Percentiles rank a stretch among this genome's conserved stretches.
Evolutionary conservation across 139 green algal genomes (phyloP).

Genomic region (Picochlorum sp.): DNA sequence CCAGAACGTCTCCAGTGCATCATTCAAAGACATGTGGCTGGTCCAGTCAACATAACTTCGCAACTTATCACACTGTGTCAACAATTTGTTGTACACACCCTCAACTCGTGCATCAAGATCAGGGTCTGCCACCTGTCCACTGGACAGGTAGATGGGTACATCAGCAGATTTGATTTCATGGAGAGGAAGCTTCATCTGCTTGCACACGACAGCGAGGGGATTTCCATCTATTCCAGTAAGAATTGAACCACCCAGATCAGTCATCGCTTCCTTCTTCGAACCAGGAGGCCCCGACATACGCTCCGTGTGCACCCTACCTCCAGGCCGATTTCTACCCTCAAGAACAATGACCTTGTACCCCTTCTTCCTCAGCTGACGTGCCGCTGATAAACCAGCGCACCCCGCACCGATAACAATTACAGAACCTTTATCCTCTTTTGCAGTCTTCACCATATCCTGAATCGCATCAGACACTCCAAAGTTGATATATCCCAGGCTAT

Average conservation of each 20-base stretch:
- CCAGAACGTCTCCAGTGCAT: slow-evolving; percentile 10
- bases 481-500: slow-evolving; percentile 78
- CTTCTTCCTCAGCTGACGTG: slow-evolving; percentile 67
- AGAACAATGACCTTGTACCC: slow-evolving; percentile 79
- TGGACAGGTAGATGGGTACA: slow-evolving; percentile 53
- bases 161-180: slow-evolving; percentile 57
- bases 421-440: slow-evolving; percentile 15
- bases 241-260: slow-evolving; percentile 85
- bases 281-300: slow-evolving; percentile 39
- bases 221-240: slow-evolving; percentile 93
- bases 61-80: background rate
- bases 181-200: slow-evolving; percentile 67
- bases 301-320: slow-evolving; percentile 74
- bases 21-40: slow-evolving; percentile 14
- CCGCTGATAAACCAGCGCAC: slow-evolving; percentile 64
- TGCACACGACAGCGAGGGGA: slow-evolving; percentile 76
- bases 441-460: background rate
- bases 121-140: slow-evolving; percentile 31
- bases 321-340: slow-evolving; percentile 65
- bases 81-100: background rate
- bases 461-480: slow-evolving; percentile 59
- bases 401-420: slow-evolving; percentile 88
- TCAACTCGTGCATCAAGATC: slow-evolving; percentile 42
- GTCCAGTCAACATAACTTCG: background rate
- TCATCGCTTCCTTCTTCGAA: slow-evolving; percentile 33